phyloP scores from a whole-genome alignment of 2,329 filamentous ascomycete species.

The Fusarium sambucinum region DNA sequence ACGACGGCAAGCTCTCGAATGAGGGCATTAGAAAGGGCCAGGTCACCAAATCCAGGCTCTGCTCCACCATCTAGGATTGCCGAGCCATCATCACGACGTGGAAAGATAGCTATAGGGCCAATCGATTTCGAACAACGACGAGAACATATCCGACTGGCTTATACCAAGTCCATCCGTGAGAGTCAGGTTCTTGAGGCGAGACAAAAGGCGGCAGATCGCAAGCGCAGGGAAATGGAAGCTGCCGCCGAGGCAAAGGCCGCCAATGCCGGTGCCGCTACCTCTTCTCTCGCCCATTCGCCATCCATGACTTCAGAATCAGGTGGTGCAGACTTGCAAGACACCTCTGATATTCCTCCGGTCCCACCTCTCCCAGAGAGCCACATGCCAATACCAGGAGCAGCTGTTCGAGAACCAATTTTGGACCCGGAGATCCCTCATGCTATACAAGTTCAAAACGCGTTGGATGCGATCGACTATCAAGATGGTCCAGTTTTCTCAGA shows the following conservation, averaged over 20 bases:
- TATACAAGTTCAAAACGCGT: slow-evolving; percentile 31
- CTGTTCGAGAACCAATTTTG: slow-evolving; percentile 6
- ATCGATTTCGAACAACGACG: slow-evolving; percentile 88
- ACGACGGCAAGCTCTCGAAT: slow-evolving; percentile 77
- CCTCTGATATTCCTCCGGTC: slow-evolving; percentile 42
- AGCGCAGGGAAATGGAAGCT: slow-evolving; percentile 64
- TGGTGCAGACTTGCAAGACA: slow-evolving; percentile 19
- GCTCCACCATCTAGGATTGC: slow-evolving; percentile 50
- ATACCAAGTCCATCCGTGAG: slow-evolving; percentile 85
- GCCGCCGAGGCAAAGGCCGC: slow-evolving; percentile 58
- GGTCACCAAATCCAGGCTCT: slow-evolving; percentile 56
- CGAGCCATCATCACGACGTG: slow-evolving; percentile 57
- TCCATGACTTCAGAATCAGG: slow-evolving; percentile 36
- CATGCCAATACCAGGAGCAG: slow-evolving; percentile 9
- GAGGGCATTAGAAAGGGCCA: slow-evolving; percentile 70
- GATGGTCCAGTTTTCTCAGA: slow-evolving; percentile 15
- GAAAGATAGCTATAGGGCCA: slow-evolving; percentile 74
- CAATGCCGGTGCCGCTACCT: slow-evolving; percentile 37
- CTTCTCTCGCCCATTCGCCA: slow-evolving; percentile 31
- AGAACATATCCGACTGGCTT: slow-evolving; percentile 85
- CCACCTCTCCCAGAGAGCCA: slow-evolving; percentile 37
- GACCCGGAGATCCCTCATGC: slow-evolving; percentile 7
- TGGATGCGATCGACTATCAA: slow-evolving; percentile 29
- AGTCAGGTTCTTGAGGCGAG: slow-evolving; percentile 71
- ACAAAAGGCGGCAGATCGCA: slow-evolving; percentile 64